Evolutionary conservation across 2,329 filamentous ascomycete species (phyloP), one percentile per base, ranked within the genome.

Genomic region (Ophiosphaerella herpotricha): DNA sequence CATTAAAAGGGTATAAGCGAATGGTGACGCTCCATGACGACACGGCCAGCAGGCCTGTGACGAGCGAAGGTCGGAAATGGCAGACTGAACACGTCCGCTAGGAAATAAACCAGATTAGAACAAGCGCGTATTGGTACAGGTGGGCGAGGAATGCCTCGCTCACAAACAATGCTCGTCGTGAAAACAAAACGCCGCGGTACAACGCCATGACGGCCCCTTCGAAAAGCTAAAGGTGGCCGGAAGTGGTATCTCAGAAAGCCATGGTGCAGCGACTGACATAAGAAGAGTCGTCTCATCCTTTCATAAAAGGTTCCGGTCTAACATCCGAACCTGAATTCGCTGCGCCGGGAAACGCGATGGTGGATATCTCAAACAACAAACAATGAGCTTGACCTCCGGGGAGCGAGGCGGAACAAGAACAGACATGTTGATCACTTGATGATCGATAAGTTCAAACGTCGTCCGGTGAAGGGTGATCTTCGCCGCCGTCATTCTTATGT

Each of bases 401-500:
- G 50, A 35, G 50, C 35, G 24, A 37, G 36, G 40, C 39, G 46
- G 39, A 50, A 44, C 14, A 14, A 41, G 39, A 42, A 52, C 47
- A 50, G 40, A 36, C 31, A 40, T 57, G 61, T 50, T 52, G 50
- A 64, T 70, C 64, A 31, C 41, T 55, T 41, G 48, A 31, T 56
- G 60, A 63, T 71, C 58, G 54, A 54, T 60, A 43, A 41, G 39
- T 46, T 67, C 63, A 76, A 40, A 67, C 70, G 43, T 80, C 78
- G 32, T 79, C 78, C 4, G 78, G 77, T 3, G 78, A 80, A 24
- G 77, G 69, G 51, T 78, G 76, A 55, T 74, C 74, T 45, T 75
- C 71, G 39, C 58, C 67, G 40, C 73, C 72, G 45, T 90, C 88
- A 64, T 87, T 86, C 76, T 91, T 94, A 81, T 99, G 94, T 40